Base-by-base conservation (phyloP, 2,329 filamentous ascomycete genomes). In the Bipolaris sorokiniana region DNA sequence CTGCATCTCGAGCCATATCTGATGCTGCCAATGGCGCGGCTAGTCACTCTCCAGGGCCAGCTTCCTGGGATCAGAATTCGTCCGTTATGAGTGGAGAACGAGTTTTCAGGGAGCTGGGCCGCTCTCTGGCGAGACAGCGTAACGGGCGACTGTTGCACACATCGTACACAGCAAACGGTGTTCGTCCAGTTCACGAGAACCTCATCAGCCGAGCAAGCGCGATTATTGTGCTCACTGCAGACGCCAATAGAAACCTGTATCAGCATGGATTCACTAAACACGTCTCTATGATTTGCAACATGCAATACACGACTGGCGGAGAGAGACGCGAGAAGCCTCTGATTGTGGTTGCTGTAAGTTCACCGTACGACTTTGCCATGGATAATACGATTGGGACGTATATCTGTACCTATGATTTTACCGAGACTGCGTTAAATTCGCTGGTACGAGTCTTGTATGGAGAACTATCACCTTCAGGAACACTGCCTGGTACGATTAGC, bases 191-290 rank as follows among this genome's bases (percentile, higher is more conserved):
- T 0, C 94, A 98, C 72, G 94, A 98, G 70, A 95, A 94, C 61
- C 82, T 97, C 16, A 96, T 97, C 73, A 90, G 93, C 64, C 84
- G 92, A 66, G 92, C 93, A 10, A 91, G 90, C 49, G 91, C 90
- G 3, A 92, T 97, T 61, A 90, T 98, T 61, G 88, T 97, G 48
- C 85, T 97, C 31, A 97, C 94, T 0, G 94, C 94, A 9, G 94
- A 98, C 77, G 93, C 93, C 0, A 97, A 97, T 72, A 85, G 93
- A 38, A 97, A 98, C 71, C 80, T 96, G 13, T 98, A 97, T 71
- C 94, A 98, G 74, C 88, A 92, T 48, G 92, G 92, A 0, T 98
- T 98, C 73, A 94, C 94, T 1, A 98, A 97, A 74, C 94, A 98
- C 65, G 91, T 97, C 7, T 90, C 93, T 11, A 95, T 96, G 89